These are phyloP conservation scores for Beauveria scarabaeidicola DNA, from an alignment of 2,329 filamentous ascomycete species.

Conservation along the genomic window DNA sequence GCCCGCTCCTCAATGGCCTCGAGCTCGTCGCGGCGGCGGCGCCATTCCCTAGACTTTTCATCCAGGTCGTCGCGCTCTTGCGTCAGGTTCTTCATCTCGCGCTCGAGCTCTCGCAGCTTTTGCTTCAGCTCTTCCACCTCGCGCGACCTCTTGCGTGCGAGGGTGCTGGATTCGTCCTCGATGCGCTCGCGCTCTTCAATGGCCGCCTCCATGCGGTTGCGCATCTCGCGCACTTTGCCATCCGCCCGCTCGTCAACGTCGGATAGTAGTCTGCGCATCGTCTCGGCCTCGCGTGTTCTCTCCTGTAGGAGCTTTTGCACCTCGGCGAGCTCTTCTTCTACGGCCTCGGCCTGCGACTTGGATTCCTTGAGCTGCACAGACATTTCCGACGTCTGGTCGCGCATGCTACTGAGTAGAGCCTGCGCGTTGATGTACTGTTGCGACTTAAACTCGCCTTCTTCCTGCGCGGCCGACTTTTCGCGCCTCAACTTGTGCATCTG, in stretches of 20 bases:
- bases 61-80: conserved; percentile 75
- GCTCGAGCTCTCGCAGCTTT: conserved; percentile 73
- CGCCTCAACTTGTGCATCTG: conserved; percentile 59
- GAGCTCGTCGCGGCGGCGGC: conserved; percentile 63
- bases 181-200: conserved; percentile 90
- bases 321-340: conserved; percentile 89
- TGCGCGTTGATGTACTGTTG: conserved; percentile 82
- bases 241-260: conserved; percentile 83
- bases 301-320: conserved; percentile 80
- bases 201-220: conserved; percentile 76
- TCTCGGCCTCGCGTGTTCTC: conserved; percentile 84
- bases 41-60: conserved; percentile 64
- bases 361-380: conserved; percentile 87
- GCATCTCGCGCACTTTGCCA: conserved; percentile 76
- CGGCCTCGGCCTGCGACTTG: conserved; percentile 67
- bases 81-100: conserved; percentile 59
- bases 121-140: conserved; percentile 81
- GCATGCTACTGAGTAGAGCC: conserved; percentile 81
- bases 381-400: conserved; percentile 83
- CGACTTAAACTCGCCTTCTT: conserved; percentile 76
- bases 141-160: conserved; percentile 65
- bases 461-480: conserved; percentile 59
- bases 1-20: conserved; percentile 63
- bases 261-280: conserved; percentile 80
- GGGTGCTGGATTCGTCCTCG: conserved; percentile 78